Conservation (phyloP, 345 rosid genomes). For the Eucalyptus sp. region DNA sequence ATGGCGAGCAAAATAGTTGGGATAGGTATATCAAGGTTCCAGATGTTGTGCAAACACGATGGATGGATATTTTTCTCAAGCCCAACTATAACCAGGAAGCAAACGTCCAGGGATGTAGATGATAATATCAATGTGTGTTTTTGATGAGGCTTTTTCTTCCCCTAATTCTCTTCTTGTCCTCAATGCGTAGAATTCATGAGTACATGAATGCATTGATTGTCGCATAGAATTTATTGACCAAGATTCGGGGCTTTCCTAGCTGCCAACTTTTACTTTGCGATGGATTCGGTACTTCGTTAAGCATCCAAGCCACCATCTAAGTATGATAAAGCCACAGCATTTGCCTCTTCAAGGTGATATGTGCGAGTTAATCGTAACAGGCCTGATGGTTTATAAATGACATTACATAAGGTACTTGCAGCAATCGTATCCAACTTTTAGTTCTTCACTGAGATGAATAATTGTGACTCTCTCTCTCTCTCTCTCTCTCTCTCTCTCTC, state of each 20-base stretch:
- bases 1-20: background rate
- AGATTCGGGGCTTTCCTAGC: background rate
- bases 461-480: background rate
- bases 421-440: background rate
- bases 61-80: background rate
- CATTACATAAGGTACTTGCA: background rate
- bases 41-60: background rate
- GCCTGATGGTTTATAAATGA: background rate
- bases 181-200: background rate
- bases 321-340: background rate
- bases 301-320: background rate
- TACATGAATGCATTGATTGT: background rate
- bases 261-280: background rate
- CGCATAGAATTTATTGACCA: background rate
- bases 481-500: no score
- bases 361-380: background rate
- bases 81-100: background rate
- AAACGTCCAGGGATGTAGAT: background rate
- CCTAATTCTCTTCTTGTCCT: background rate
- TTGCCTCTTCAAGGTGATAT: background rate
- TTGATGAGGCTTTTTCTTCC: background rate
- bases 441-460: background rate
- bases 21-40: background rate
- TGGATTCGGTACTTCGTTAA: background rate
- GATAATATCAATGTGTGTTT: background rate